Percentiles rank a stretch among this genome's conserved stretches.
Evolutionary conservation across 345 rosid genomes (phyloP).

Genomic region (Luvunga scandens): DNA sequence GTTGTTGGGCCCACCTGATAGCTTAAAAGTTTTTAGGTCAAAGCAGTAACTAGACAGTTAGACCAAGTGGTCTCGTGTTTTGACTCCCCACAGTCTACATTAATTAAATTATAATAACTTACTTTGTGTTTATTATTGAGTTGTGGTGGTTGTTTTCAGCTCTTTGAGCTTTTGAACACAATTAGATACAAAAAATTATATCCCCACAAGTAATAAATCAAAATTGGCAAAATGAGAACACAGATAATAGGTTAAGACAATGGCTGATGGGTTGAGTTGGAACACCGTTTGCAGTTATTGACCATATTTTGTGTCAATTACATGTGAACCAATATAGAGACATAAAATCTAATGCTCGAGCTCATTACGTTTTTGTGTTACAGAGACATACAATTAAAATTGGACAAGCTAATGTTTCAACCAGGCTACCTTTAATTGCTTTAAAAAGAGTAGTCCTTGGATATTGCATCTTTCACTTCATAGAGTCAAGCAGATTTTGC

Average conservation of each 20-base stretch:
- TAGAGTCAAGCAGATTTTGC: not conserved
- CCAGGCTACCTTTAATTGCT: not conserved
- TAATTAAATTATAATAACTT: not conserved
- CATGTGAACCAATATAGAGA: not conserved
- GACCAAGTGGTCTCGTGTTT: not conserved
- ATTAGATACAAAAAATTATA: not conserved
- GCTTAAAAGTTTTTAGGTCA: not conserved
- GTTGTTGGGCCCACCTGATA: not conserved
- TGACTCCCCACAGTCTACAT: not conserved
- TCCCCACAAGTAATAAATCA: not conserved
- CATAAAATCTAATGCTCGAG: not conserved
- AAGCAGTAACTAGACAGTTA: not conserved
- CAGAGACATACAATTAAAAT: not conserved
- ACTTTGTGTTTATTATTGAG: not conserved
- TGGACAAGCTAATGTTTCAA: not conserved
- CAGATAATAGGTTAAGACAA: not conserved
- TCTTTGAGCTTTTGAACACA: not conserved
- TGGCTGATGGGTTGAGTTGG: not conserved
- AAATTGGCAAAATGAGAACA: not conserved
- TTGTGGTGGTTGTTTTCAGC: not conserved
- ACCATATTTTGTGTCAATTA: not conserved
- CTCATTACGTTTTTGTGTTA: not conserved
- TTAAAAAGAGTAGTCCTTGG: not conserved
- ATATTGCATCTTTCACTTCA: not conserved
- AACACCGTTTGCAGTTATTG: not conserved